Evolutionary conservation across 2,329 filamentous ascomycete genomes (phyloP).

Genomic region (Penicillium sp.): DNA sequence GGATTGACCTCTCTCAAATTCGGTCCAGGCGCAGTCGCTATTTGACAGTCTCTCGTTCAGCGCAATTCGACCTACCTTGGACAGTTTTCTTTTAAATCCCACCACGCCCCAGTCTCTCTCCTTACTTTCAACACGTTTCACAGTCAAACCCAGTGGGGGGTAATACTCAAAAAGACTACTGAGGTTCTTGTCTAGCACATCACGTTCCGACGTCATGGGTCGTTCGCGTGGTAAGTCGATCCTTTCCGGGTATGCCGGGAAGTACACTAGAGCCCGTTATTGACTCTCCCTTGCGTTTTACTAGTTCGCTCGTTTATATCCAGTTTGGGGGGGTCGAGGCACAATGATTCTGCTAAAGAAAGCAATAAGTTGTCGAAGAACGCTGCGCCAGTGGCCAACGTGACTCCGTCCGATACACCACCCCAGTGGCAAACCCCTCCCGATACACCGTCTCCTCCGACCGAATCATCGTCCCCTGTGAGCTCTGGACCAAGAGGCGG

Average conservation of each 20-base stretch:
- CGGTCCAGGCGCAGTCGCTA: slow-evolving; percentile 1
- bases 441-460: slow-evolving; percentile 36
- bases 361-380: slow-evolving; percentile 32
- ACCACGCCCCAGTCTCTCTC: background rate
- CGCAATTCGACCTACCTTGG: background rate
- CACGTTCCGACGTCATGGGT: slow-evolving; percentile 31
- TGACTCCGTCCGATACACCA: slow-evolving; percentile 23
- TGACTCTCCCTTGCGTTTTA: slow-evolving; percentile 29
- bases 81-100: slow-evolving; percentile 17
- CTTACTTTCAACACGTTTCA: slow-evolving; percentile 5
- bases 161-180: background rate
- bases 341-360: slow-evolving; percentile 35
- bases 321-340: slow-evolving; percentile 40
- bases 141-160: slow-evolving; percentile 7
- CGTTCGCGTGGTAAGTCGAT: slow-evolving; percentile 40
- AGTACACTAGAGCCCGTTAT: slow-evolving; percentile 8
- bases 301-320: slow-evolving; percentile 87
- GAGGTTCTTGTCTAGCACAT: slow-evolving; percentile 1
- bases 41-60: slow-evolving; percentile 10
- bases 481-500: slow-evolving; percentile 43
- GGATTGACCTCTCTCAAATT: slow-evolving; percentile 14
- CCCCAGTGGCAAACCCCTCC: slow-evolving; percentile 33
- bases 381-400: slow-evolving; percentile 15
- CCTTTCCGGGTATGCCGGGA: slow-evolving; percentile 11
- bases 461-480: slow-evolving; percentile 38